These are phyloP conservation scores for Psilocybe cyanescens DNA, from an alignment of 768 basidiomycete species.

Conservation along the genomic window DNA sequence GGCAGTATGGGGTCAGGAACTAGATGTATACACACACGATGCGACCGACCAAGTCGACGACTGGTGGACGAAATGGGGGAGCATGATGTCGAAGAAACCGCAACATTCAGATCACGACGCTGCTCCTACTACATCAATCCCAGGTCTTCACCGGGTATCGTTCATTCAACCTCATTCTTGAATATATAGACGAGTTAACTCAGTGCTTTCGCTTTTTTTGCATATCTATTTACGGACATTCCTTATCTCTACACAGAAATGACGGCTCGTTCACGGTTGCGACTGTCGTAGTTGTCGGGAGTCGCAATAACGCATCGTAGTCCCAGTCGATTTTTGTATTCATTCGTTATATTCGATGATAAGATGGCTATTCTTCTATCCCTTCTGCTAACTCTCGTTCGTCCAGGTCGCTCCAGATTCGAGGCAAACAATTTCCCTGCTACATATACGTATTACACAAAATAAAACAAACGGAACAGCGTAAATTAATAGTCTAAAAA, in stretches of 20 bases:
- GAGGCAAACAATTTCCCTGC: not conserved
- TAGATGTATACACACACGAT: slow-evolving; percentile 53
- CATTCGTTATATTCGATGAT: not conserved
- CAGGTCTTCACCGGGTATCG: not conserved
- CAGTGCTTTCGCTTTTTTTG: not conserved
- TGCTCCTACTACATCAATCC: not conserved
- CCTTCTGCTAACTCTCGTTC: not conserved
- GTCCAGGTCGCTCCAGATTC: not conserved
- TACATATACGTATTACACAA: not conserved
- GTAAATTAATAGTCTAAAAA: not conserved
- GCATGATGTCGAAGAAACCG: slow-evolving; percentile 11
- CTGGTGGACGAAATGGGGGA: slow-evolving; percentile 63
- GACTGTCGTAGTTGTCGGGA: not conserved
- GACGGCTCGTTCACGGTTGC: not conserved
- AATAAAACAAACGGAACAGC: not conserved
- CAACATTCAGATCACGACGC: not conserved
- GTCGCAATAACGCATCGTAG: not conserved
- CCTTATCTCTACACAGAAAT: not conserved
- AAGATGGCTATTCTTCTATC: not conserved
- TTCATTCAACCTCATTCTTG: not conserved
- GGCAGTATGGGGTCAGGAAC: slow-evolving; percentile 56
- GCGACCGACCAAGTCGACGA: slow-evolving; percentile 62
- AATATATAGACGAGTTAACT: not conserved
- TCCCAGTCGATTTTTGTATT: not conserved
- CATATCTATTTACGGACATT: not conserved